These are phyloP conservation scores for Sambucus nigra DNA, from an alignment of 129 eudicot genomes.

Conservation along the genomic window DNA sequence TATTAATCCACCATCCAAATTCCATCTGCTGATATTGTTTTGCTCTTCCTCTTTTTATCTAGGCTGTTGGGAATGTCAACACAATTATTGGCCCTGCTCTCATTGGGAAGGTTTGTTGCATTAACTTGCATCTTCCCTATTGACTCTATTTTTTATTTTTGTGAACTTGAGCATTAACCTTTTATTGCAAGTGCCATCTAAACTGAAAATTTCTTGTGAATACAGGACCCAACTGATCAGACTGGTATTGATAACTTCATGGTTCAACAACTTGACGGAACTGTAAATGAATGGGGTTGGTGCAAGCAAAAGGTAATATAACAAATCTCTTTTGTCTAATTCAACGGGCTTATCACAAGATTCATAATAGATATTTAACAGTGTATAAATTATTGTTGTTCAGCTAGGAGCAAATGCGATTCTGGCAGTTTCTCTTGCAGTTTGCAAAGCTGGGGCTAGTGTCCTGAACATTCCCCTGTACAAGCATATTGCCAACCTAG, in stretches of 20 bases:
- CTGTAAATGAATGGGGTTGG: conserved; percentile 99
- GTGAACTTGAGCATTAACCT: not conserved
- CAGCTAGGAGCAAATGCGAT: conserved; percentile 99
- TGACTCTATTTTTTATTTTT: not conserved
- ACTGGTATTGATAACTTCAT: conserved; percentile 81
- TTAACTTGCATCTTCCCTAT: not conserved
- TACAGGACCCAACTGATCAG: conserved; percentile 86
- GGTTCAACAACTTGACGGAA: conserved; percentile 94
- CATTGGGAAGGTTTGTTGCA: conserved; percentile 73
- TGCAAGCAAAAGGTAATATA: conserved; percentile 92
- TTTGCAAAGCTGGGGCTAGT: conserved; percentile 96
- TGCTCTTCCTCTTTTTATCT: conserved; percentile 9
- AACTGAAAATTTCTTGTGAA: not conserved
- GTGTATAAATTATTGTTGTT: conserved; percentile 1
- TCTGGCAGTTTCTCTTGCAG: conserved; percentile 91
- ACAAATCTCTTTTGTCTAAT: not conserved
- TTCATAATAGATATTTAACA: conserved; percentile 5
- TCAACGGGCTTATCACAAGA: not conserved
- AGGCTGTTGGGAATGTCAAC: conserved; percentile 90
- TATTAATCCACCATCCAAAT: not conserved
- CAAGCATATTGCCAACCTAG: conserved; percentile 95
- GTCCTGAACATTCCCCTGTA: conserved; percentile 73
- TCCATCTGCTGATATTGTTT: conserved; percentile 3
- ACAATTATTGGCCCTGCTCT: conserved; percentile 76
- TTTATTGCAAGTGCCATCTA: not conserved